Conservation (phyloP, 2,329 filamentous ascomycete genomes). For the Neopestalotiopsis rosae region DNA sequence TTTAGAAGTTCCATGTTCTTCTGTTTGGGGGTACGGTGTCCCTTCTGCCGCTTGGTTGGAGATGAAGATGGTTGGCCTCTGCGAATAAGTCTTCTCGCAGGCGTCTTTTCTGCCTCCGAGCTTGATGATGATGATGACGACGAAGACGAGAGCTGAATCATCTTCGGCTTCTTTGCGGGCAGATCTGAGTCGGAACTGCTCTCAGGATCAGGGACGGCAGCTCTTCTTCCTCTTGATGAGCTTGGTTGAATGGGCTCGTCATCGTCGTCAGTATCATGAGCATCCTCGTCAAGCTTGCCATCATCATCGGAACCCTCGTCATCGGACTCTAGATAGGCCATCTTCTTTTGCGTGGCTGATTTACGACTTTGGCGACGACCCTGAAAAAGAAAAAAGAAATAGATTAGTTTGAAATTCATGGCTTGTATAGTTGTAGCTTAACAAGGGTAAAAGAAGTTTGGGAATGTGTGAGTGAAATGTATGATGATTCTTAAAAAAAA, state of each 20-base stretch:
- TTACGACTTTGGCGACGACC: too few species aligned
- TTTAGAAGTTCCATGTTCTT: slow-evolving; percentile 46
- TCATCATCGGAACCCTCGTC: background rate
- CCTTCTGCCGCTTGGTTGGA: slow-evolving; percentile 27
- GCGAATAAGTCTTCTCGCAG: slow-evolving; percentile 16
- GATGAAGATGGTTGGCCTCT: slow-evolving; percentile 23
- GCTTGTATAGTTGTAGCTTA: too few species aligned
- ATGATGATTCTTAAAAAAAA: too few species aligned
- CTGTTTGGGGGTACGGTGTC: slow-evolving; percentile 43
- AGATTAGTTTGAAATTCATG: too few species aligned
- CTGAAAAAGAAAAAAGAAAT: too few species aligned
- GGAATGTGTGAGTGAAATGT: too few species aligned
- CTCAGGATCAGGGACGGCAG: slow-evolving; percentile 26
- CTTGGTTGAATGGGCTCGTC: slow-evolving; percentile 17
- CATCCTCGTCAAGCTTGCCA: slow-evolving; percentile 19
- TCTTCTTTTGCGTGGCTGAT: slow-evolving; percentile 20
- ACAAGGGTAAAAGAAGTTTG: too few species aligned
- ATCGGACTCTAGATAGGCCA: slow-evolving; percentile 17
- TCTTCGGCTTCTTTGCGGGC: slow-evolving; percentile 35
- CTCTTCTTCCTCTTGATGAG: slow-evolving; percentile 28
- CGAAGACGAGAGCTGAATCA: slow-evolving; percentile 20
- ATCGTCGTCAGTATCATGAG: slow-evolving; percentile 23
- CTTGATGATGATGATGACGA: background rate
- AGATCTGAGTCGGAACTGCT: slow-evolving; percentile 26
- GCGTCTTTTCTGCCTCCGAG: background rate